These are phyloP conservation scores for Alternaria viburni DNA, from an alignment of 2,329 filamentous ascomycete species.

Conservation along the genomic window DNA sequence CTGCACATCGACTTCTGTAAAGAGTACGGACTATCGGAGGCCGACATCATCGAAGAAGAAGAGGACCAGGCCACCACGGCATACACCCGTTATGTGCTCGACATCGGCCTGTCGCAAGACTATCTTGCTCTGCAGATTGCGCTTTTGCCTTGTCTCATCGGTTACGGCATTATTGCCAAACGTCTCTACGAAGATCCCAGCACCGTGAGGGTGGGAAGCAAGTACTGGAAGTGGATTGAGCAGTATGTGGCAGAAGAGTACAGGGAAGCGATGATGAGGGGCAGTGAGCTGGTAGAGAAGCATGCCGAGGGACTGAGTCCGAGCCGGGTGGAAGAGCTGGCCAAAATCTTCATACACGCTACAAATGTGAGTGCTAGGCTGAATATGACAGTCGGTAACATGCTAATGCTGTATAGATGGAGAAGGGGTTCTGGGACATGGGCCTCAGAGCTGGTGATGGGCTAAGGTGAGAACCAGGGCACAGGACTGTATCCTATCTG, in stretches of 20 bases:
- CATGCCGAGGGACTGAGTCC: slow-evolving; percentile 76
- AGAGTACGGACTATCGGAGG: slow-evolving; percentile 75
- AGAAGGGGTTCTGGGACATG: slow-evolving; percentile 79
- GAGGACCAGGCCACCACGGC: slow-evolving; percentile 83
- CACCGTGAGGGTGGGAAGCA: slow-evolving; percentile 69
- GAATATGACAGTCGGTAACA: background rate
- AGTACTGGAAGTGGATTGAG: slow-evolving; percentile 89
- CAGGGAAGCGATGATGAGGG: slow-evolving; percentile 70
- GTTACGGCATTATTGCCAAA: slow-evolving; percentile 80
- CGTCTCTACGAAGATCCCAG: slow-evolving; percentile 69
- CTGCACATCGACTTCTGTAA: slow-evolving; percentile 85
- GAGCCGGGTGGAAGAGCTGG: slow-evolving; percentile 77
- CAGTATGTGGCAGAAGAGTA: slow-evolving; percentile 88
- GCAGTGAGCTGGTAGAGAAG: slow-evolving; percentile 76
- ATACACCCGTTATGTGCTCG: slow-evolving; percentile 83
- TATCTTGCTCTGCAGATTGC: slow-evolving; percentile 86
- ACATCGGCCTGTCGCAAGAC: slow-evolving; percentile 85
- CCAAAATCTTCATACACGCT: slow-evolving; percentile 84
- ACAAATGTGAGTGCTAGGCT: slow-evolving; percentile 67
- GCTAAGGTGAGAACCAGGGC: background rate
- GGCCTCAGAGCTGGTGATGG: slow-evolving; percentile 46
- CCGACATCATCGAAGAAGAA: slow-evolving; percentile 73
- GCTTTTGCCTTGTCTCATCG: slow-evolving; percentile 86
- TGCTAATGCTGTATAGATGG: slow-evolving; percentile 61
- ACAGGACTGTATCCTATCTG: background rate